Evolutionary conservation across 306 rosid species (phyloP), one percentile per base, ranked within the genome.

Genomic region (Trichosanthes truncata): DNA sequence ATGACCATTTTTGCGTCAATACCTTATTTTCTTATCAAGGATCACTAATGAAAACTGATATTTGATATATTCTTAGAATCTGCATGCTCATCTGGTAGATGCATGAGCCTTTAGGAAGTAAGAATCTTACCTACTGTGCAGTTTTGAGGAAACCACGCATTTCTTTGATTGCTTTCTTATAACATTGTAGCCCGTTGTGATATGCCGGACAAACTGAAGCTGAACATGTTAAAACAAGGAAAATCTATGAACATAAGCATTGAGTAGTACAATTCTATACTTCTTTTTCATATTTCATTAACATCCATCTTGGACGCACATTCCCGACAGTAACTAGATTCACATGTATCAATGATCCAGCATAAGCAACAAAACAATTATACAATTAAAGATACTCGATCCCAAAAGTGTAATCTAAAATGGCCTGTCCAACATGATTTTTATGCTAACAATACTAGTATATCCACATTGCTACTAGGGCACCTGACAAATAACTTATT

Each of bases 191-290:
- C 67, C 52, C 73, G 81, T 78, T 77, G 97, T 88, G 77, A 89
- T 84, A 78, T 92, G 97, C 82, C 83, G 90, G 41, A 87, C 74
- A 77, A 94, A 94, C 51, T 60, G 85, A 81, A 94, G 98, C 97
- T 92, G 86, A 80, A 53, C 73, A 59, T 48, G 51, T 57, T 83
- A 78, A 79, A 87, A 82, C 51, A 74, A 4, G 87, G 74, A 12
- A 78, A 26, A 77, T 61, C 78, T 53, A 62, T 76, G 18, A 79
- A 33, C 69, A 25, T 17, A 66, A 81, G 66, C 59, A 6, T 25
- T 49, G 49, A 36, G 41, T 18, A 18, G 38, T 4, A 25, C n/a
- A 26, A 53, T 41, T 67, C 53, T 48, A 43, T 51, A 62, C 56
- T 68, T 68, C 35, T 43, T 68, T 21, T 23, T 71, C 56, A 43